Conservation (phyloP, 306 rosid genomes). For the Heteromeles arbutifolia region DNA sequence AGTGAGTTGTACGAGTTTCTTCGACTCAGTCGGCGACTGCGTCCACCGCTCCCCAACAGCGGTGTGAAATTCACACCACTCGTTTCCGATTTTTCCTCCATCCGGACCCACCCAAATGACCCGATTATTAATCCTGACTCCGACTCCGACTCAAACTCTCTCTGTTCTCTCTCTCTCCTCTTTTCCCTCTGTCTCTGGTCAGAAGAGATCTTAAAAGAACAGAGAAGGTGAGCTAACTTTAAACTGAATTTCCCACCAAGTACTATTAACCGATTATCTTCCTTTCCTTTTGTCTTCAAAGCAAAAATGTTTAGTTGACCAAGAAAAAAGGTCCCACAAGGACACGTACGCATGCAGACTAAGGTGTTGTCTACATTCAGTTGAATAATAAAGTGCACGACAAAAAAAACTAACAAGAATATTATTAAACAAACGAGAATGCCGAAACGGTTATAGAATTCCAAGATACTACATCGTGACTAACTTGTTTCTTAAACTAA, state of each 20-base stretch:
- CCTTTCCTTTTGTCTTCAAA: neutral
- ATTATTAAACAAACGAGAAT: too few species aligned
- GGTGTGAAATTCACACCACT: slow-evolving; percentile 14
- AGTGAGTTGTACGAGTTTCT: slow-evolving; percentile 36
- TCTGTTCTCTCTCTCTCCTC: neutral
- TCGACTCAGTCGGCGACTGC: slow-evolving; percentile 25
- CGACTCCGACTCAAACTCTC: neutral
- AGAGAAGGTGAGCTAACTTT: neutral
- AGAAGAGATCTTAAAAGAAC: neutral
- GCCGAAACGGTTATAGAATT: too few species aligned
- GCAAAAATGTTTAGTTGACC: too few species aligned
- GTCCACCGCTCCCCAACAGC: slow-evolving; percentile 14
- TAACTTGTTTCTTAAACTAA: too few species aligned
- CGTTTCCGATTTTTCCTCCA: slow-evolving; percentile 23
- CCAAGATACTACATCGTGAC: too few species aligned
- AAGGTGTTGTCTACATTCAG: too few species aligned
- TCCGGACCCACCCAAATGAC: neutral
- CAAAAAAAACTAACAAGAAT: too few species aligned
- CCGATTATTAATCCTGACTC: neutral
- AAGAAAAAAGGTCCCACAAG: too few species aligned
- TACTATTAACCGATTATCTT: neutral
- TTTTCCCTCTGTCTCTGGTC: neutral
- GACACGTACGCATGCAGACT: neutral
- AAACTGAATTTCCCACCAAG: neutral
- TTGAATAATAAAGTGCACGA: too few species aligned